Evolutionary conservation across 805 yeast genomes (phyloP), one percentile per base, ranked within the genome.

Genomic region (Metschnikowia corniflorae): DNA sequence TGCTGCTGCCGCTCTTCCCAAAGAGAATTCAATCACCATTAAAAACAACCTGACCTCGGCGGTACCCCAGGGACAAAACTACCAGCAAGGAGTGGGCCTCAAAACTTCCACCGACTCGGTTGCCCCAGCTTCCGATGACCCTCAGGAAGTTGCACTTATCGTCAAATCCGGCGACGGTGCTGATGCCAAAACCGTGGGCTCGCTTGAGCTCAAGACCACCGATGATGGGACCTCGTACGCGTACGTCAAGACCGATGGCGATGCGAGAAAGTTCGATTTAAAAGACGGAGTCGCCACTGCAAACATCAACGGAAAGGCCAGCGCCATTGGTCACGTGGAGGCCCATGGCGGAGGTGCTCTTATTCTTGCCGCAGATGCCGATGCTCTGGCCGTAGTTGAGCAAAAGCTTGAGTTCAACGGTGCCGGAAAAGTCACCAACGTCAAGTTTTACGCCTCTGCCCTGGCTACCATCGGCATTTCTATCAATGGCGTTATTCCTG

Each of bases 331-430:
- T 19, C 40, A 36, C 28, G 25, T 26, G 21, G 40, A 36, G 28
- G 40, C 33, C 10, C 35, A 27, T 16, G 36, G 30, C n/a, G 40
- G 40, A 1, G 40, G 28, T 22, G 21, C 40, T 5, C 33, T 37
- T 19, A 33, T 37, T 37, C 36, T 30, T 23, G 40, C 36, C 12
- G 40, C 30, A 2, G 21, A 17, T 16, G 32, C 32, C 14, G 33
- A 31, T 6, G 36, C 36, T 15, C 9, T 16, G 9, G 40, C 40
- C 7, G 29, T 37, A 21, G 26, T 16, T 25, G 16, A 32, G 26
- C 36, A 37, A 7, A 32, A 31, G 29, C 36, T 37, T 12, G 36
- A 37, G 36, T 37, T 37, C 25, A 29, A 37, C 20, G 33, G 33
- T 12, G 26, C 27, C 9, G 40, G 40, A 5, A 37, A 26, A 33